These are phyloP conservation scores for Colletotrichum tropicicola DNA, from an alignment of 2,329 filamentous ascomycete genomes.

Conservation along the genomic window DNA sequence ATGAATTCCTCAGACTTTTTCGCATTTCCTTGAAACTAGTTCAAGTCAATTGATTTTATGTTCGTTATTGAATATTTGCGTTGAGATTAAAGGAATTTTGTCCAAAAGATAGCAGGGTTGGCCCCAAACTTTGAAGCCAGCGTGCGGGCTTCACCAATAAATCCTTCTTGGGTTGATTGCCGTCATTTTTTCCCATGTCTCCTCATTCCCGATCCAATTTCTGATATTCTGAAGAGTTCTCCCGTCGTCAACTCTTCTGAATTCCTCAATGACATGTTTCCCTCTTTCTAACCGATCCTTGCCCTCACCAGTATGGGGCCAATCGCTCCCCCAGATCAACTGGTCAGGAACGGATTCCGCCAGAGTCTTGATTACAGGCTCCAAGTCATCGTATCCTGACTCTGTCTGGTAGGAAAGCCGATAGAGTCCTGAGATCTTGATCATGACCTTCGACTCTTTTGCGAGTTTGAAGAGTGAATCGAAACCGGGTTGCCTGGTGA, in stretches of 20 bases:
- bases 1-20: no score
- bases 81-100: no score
- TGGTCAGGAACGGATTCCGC: neutral
- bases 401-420: neutral
- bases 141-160: no score
- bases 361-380: neutral
- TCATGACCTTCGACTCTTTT: neutral
- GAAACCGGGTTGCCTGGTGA: neutral
- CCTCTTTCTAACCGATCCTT: neutral
- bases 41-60: no score
- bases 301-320: slow-evolving; percentile 22
- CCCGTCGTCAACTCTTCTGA: neutral
- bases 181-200: neutral
- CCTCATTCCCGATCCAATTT: neutral
- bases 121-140: no score
- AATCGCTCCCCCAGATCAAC: slow-evolving; percentile 22
- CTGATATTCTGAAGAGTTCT: neutral
- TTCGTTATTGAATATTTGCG: neutral
- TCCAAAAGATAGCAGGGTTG: no score
- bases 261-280: neutral
- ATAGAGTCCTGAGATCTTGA: slow-evolving; percentile 7
- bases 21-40: no score
- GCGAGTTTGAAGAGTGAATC: neutral
- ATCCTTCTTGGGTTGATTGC: neutral
- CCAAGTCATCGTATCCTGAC: slow-evolving; percentile 2